Conservation (phyloP, 2,329 filamentous ascomycete genomes). For the Neofusicoccum cordaticola region DNA sequence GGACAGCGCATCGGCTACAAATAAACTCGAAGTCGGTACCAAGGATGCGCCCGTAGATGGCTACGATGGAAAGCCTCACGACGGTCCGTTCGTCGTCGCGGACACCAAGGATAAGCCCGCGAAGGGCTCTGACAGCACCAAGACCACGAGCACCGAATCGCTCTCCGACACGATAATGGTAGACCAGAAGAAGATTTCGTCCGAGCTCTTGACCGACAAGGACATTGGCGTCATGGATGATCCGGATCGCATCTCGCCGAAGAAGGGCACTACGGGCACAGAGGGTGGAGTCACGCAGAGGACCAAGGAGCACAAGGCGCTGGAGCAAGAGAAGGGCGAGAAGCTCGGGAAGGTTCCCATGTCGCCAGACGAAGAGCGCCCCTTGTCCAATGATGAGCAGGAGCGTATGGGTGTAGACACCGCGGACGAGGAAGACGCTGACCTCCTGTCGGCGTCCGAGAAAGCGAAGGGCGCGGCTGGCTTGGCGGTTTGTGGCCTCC, state of each 20-base stretch:
- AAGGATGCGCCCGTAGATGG: slow-evolving; percentile 82
- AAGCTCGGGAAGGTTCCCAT: slow-evolving; percentile 73
- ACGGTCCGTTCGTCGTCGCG: slow-evolving; percentile 70
- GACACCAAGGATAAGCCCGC: slow-evolving; percentile 35
- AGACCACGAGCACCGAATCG: background rate
- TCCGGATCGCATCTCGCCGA: slow-evolving; percentile 69
- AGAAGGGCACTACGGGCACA: slow-evolving; percentile 82
- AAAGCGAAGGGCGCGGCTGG: slow-evolving; percentile 34
- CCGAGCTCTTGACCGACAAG: slow-evolving; percentile 35
- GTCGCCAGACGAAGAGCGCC: slow-evolving; percentile 80
- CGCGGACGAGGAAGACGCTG: slow-evolving; percentile 35
- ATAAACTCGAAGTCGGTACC: slow-evolving; percentile 48
- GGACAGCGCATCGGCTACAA: slow-evolving; percentile 25
- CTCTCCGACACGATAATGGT: slow-evolving; percentile 36
- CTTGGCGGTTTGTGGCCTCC: slow-evolving; percentile 54
- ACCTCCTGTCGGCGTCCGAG: slow-evolving; percentile 23
- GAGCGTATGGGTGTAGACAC: slow-evolving; percentile 56
- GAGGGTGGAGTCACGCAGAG: slow-evolving; percentile 89
- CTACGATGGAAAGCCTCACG: slow-evolving; percentile 85
- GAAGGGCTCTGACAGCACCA: slow-evolving; percentile 21
- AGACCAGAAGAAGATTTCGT: slow-evolving; percentile 26
- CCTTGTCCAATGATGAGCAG: slow-evolving; percentile 76
- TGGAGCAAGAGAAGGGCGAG: slow-evolving; percentile 64
- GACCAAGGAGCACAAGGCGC: slow-evolving; percentile 68
- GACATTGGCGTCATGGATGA: slow-evolving; percentile 88